Evolutionary conservation across 805 yeast species (phyloP).

Genomic region (Ascoidea rubescens): DNA sequence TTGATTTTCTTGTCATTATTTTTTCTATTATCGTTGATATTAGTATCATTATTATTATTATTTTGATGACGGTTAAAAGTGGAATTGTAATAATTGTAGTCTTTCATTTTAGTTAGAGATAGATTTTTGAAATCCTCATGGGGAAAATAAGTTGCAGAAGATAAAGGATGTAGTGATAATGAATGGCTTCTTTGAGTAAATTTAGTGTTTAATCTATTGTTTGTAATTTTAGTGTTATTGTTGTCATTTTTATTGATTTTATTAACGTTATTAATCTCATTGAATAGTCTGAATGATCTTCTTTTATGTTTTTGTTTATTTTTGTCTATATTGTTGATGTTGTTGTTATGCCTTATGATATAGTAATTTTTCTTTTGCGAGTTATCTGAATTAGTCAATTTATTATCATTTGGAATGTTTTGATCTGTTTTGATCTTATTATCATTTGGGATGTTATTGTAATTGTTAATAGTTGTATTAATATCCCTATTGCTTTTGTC

Average conservation of each 20-base stretch:
- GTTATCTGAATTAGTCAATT: no score
- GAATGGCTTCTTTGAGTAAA: conserved; percentile 6
- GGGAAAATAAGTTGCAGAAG: conserved; percentile 61
- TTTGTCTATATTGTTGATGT: no score
- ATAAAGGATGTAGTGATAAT: conserved; percentile 37
- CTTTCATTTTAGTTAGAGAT: no score
- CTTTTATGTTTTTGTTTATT: no score
- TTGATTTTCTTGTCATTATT: conserved; percentile 3
- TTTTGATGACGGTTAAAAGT: no score
- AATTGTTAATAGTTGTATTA: neutral
- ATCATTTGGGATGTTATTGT: neutral
- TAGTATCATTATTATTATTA: neutral
- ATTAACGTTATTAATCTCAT: no score
- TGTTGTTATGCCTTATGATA: no score
- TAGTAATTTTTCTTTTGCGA: no score
- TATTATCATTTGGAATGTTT: no score
- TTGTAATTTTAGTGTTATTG: neutral
- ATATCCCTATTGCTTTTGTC: neutral
- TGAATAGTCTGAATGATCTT: no score
- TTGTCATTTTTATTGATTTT: conserved; percentile 4
- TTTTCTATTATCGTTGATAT: neutral
- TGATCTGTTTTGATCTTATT: no score
- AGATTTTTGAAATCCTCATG: conserved; percentile 20
- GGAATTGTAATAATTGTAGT: no score
- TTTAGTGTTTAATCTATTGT: conserved; percentile 4